phyloP scores from a whole-genome alignment of 1,284 basidiomycete species.

The Exsudoporus floridanus region DNA sequence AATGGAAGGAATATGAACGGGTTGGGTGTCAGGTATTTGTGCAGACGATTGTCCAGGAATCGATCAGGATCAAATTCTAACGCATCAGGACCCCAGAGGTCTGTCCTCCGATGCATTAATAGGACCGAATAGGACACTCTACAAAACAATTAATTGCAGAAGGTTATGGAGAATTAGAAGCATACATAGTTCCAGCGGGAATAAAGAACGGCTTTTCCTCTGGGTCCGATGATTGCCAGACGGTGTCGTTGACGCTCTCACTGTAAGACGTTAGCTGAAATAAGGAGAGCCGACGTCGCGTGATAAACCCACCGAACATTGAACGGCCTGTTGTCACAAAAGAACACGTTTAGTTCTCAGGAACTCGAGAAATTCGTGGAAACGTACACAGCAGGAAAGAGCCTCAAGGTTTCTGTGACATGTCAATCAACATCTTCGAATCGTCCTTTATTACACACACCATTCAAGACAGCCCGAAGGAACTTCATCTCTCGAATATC shows the following conservation, averaged over 20 bases:
- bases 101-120: conserved; percentile 60
- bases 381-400: conserved; percentile 60
- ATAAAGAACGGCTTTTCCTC: conserved; percentile 50
- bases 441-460: conserved; percentile 29
- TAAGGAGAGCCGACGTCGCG: not conserved
- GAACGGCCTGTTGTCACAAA: conserved; percentile 43
- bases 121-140: conserved; percentile 55
- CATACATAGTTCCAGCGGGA: conserved; percentile 51
- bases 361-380: not conserved
- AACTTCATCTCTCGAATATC: conserved; percentile 58
- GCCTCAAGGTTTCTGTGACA: conserved; percentile 50
- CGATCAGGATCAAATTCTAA: conserved; percentile 49
- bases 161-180: not conserved
- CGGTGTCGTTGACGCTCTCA: conserved; percentile 43
- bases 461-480: conserved; percentile 59
- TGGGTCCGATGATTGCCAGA: conserved; percentile 45
- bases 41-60: conserved; percentile 43
- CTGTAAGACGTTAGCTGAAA: conserved; percentile 16
- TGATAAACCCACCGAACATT: conserved; percentile 41
- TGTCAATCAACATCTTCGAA: not conserved
- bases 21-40: conserved; percentile 31
- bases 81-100: conserved; percentile 67
- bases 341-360: not conserved
- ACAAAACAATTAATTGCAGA: not conserved
- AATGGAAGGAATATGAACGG: conserved; percentile 52